These are phyloP conservation scores for Wallacemonas collosoma DNA, from an alignment of 208 protist species.

Conservation along the genomic window DNA sequence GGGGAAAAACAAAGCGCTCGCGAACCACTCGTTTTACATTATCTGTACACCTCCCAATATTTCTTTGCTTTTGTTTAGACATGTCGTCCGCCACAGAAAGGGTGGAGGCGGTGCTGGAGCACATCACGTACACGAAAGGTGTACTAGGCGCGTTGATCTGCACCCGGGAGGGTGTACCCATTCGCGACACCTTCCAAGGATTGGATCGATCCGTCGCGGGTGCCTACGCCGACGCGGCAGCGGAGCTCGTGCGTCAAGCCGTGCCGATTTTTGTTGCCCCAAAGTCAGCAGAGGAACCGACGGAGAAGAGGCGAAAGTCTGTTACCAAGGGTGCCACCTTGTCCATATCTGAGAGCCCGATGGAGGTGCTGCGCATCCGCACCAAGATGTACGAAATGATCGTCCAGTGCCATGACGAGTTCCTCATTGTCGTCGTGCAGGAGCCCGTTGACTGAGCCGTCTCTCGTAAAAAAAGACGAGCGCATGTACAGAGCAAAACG, in stretches of 20 bases:
- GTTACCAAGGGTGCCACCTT: constrained; percentile 10
- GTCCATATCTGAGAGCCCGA: constrained; percentile 41
- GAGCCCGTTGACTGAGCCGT: constrained; percentile 55
- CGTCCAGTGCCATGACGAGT: constrained; percentile 72
- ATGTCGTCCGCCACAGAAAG: constrained; percentile 45
- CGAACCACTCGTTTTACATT: too few species aligned
- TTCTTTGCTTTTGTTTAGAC: too few species aligned
- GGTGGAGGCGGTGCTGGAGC: constrained; percentile 79
- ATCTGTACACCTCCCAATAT: too few species aligned
- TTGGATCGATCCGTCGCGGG: constrained; percentile 71
- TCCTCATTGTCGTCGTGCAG: constrained; percentile 83
- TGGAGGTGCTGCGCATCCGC: constrained; percentile 75
- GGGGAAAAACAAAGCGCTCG: too few species aligned
- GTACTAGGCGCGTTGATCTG: constrained; percentile 83
- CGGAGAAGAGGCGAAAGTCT: constrained; percentile 8
- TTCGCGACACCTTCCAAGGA: constrained; percentile 84
- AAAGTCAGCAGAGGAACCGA: background rate
- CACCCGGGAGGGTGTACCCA: constrained; percentile 63
- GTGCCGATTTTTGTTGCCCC: constrained; percentile 24
- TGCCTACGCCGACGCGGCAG: constrained; percentile 57
- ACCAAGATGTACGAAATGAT: constrained; percentile 76
- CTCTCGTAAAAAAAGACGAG: too few species aligned
- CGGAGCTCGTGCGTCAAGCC: constrained; percentile 44
- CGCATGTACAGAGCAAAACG: too few species aligned
- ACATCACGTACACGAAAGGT: constrained; percentile 86